phyloP scores from a whole-genome alignment of 1,139 yeast species.

The Lodderomyces metapsilosis region DNA sequence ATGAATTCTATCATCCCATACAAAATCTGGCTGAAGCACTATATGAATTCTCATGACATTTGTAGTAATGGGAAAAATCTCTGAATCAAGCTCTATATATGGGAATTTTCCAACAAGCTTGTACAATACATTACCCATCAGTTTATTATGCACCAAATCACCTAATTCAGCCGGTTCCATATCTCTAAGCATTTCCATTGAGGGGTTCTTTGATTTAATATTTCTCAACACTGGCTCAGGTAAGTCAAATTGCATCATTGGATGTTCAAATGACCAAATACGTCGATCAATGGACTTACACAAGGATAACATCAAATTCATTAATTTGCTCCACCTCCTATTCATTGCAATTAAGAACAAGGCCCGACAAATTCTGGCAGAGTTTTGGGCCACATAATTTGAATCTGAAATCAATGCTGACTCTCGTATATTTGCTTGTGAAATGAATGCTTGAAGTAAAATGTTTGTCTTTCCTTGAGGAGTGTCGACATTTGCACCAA shows the following conservation, averaged over 20 bases:
- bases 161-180: slow-evolving; percentile 80
- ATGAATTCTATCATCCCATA: slow-evolving; percentile 81
- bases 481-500: slow-evolving; percentile 74
- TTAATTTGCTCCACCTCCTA: slow-evolving; percentile 84
- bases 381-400: slow-evolving; percentile 91
- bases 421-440: slow-evolving; percentile 69
- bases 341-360: slow-evolving; percentile 81
- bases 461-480: slow-evolving; percentile 87
- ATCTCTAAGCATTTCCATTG: slow-evolving; percentile 71
- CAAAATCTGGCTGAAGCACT: slow-evolving; percentile 68
- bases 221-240: slow-evolving; percentile 65
- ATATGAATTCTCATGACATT: slow-evolving; percentile 84
- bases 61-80: slow-evolving; percentile 86
- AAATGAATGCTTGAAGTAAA: slow-evolving; percentile 82
- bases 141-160: slow-evolving; percentile 77
- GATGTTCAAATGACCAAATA: slow-evolving; percentile 90
- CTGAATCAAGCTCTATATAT: slow-evolving; percentile 65
- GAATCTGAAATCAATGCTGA: slow-evolving; percentile 84
- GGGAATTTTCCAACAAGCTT: slow-evolving; percentile 74
- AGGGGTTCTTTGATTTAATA: slow-evolving; percentile 62
- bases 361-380: slow-evolving; percentile 91
- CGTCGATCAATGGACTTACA: slow-evolving; percentile 86
- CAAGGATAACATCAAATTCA: slow-evolving; percentile 69
- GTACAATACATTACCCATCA: slow-evolving; percentile 66
- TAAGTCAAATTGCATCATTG: slow-evolving; percentile 80